These are phyloP conservation scores for Gamarada debralockiae DNA, from an alignment of 495 filamentous ascomycete genomes.

Conservation along the genomic window DNA sequence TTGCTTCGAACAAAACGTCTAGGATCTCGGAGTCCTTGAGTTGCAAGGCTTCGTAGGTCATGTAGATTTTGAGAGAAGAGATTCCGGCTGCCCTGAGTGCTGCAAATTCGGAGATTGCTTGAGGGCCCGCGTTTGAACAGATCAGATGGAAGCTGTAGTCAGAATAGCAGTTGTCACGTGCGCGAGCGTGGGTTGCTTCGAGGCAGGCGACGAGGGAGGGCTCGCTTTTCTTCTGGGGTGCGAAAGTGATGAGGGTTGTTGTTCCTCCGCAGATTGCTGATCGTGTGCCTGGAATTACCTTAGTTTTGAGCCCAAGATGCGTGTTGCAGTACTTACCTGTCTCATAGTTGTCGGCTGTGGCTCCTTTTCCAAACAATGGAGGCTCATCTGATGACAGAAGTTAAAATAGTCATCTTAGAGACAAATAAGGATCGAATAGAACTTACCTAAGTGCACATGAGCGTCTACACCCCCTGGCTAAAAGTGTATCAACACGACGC, in stretches of 20 bases:
- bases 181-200: slow-evolving; percentile 41
- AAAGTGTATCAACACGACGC: slow-evolving; percentile 29
- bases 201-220: slow-evolving; percentile 45
- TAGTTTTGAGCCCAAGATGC: not conserved
- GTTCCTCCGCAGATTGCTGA: slow-evolving; percentile 57
- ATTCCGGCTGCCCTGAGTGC: slow-evolving; percentile 46
- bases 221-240: slow-evolving; percentile 47
- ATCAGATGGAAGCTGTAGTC: slow-evolving; percentile 63
- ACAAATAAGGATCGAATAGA: not conserved
- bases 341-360: slow-evolving; percentile 47
- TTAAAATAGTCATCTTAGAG: not conserved
- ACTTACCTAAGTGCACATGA: slow-evolving; percentile 38
- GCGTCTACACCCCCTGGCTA: slow-evolving; percentile 38
- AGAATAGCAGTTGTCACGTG: slow-evolving; percentile 44
- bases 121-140: slow-evolving; percentile 44
- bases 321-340: slow-evolving; percentile 25
- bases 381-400: slow-evolving; percentile 26
- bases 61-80: slow-evolving; percentile 57
- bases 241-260: slow-evolving; percentile 57
- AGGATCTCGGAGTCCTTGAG: slow-evolving; percentile 54
- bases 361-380: slow-evolving; percentile 44
- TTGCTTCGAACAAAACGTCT: slow-evolving; percentile 47
- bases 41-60: slow-evolving; percentile 57
- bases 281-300: slow-evolving; percentile 36
- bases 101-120: slow-evolving; percentile 39